phyloP scores from a whole-genome alignment of 1,284 basidiomycete species.

The Paramarasmius palmivorus region DNA sequence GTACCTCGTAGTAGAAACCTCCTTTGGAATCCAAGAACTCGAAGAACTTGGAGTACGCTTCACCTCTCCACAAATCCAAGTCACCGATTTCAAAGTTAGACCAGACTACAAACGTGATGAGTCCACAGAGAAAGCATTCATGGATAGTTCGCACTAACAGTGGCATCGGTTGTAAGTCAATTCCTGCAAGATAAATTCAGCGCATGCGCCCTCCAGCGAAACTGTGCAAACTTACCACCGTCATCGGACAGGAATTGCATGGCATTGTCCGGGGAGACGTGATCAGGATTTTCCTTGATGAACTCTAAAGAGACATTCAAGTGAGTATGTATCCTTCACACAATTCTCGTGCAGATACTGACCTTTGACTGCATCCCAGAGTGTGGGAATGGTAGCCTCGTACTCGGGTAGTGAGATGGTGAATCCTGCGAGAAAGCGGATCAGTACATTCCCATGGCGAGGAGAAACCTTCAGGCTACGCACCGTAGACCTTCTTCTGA shows the following conservation, averaged over 20 bases:
- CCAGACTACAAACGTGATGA: constrained; percentile 59
- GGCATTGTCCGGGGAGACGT: constrained; percentile 72
- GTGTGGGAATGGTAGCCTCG: constrained; percentile 80
- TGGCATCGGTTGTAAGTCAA: constrained; percentile 83
- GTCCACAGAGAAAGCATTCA: not conserved
- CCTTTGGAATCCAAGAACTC: constrained; percentile 81
- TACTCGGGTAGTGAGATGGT: constrained; percentile 88
- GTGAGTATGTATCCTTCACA: too few species aligned
- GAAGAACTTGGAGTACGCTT: constrained; percentile 86
- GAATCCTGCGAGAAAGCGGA: constrained; percentile 56
- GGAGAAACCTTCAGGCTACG: not conserved
- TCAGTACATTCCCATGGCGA: not conserved
- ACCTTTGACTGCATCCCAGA: constrained; percentile 81
- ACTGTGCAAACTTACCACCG: constrained; percentile 46
- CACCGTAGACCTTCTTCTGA: constrained; percentile 21
- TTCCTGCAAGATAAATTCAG: not conserved
- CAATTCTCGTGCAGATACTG: not conserved
- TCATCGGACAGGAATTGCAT: constrained; percentile 85
- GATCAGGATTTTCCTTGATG: constrained; percentile 67
- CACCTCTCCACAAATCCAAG: constrained; percentile 80
- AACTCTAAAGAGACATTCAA: too few species aligned
- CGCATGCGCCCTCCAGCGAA: too few species aligned
- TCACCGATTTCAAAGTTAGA: constrained; percentile 90
- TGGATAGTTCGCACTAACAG: constrained; percentile 51
- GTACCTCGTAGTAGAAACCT: constrained; percentile 90